Conservation (phyloP, 345 rosid species). For the Excoecaria cochinchinensis region DNA sequence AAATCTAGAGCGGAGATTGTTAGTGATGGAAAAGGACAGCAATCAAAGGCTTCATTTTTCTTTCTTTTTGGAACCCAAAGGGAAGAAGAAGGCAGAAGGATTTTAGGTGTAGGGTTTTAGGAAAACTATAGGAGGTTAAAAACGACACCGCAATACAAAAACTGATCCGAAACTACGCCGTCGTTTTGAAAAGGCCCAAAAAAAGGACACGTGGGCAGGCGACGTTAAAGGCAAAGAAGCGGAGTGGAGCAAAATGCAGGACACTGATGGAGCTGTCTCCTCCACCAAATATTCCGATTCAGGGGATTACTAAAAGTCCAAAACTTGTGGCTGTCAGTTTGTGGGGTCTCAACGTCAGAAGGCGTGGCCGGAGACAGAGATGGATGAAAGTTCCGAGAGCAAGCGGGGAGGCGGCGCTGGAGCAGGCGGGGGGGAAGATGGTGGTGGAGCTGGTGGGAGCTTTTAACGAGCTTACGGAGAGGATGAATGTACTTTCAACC, state of each 20-base stretch:
- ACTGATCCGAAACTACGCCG: neutral
- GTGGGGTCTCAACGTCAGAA: neutral
- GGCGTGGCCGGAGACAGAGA: neutral
- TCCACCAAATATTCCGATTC: neutral
- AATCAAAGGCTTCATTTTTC: too few species aligned
- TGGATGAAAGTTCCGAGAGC: conserved; percentile 1
- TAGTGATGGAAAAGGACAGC: neutral
- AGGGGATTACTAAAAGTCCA: neutral
- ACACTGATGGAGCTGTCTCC: neutral
- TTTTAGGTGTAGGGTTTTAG: conserved; percentile 2
- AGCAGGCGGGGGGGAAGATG: conserved; percentile 87
- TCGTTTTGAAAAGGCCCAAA: neutral
- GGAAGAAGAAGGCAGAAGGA: neutral
- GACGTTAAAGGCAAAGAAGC: neutral
- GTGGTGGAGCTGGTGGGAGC: conserved; percentile 97
- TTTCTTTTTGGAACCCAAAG: too few species aligned
- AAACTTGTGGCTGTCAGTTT: neutral
- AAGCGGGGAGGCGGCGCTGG: conserved; percentile 33
- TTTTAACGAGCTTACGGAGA: conserved; percentile 79
- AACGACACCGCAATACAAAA: neutral
- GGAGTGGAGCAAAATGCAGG: neutral
- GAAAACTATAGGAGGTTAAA: too few species aligned
- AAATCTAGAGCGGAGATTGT: neutral
- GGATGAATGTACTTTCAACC: conserved; percentile 76
- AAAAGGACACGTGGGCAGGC: neutral